phyloP scores from a whole-genome alignment of 495 filamentous ascomycete species.

The Penicillium coprophilum region DNA sequence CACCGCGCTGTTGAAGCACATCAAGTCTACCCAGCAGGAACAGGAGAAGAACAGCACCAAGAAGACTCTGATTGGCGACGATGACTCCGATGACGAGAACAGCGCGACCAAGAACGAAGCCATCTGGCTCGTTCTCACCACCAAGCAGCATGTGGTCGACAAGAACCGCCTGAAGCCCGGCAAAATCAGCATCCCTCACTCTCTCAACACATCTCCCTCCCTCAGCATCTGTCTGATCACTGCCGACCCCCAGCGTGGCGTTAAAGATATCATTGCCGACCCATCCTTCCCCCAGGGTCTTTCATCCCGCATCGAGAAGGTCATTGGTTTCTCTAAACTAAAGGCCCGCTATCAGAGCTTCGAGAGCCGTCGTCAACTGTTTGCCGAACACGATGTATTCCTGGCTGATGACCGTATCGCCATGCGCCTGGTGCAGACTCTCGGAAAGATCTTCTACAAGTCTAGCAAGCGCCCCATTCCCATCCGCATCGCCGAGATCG shows the following conservation, averaged over 20 bases:
- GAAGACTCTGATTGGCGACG: constrained; percentile 70
- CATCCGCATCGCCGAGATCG: constrained; percentile 63
- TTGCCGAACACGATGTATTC: constrained; percentile 82
- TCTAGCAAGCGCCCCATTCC: constrained; percentile 84
- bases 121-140: constrained; percentile 82
- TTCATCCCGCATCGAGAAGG: constrained; percentile 68
- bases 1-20: constrained; percentile 74
- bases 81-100: constrained; percentile 48
- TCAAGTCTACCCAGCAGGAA: constrained; percentile 63
- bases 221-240: constrained; percentile 80
- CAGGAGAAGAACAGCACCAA: constrained; percentile 57
- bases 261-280: constrained; percentile 81
- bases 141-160: constrained; percentile 83
- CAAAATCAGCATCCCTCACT: constrained; percentile 64
- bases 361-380: constrained; percentile 82
- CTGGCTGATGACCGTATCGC: constrained; percentile 82
- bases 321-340: constrained; percentile 81
- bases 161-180: constrained; percentile 76
- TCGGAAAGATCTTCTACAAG: constrained; percentile 89
- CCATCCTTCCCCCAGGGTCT: constrained; percentile 72
- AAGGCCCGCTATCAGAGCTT: constrained; percentile 82
- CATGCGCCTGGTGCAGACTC: constrained; percentile 67
- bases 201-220: constrained; percentile 60
- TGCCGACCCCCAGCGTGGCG: constrained; percentile 80
- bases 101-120: constrained; percentile 55